Base-by-base conservation (phyloP, 2,329 filamentous ascomycete genomes). In the Cladorrhinum sp. region DNA sequence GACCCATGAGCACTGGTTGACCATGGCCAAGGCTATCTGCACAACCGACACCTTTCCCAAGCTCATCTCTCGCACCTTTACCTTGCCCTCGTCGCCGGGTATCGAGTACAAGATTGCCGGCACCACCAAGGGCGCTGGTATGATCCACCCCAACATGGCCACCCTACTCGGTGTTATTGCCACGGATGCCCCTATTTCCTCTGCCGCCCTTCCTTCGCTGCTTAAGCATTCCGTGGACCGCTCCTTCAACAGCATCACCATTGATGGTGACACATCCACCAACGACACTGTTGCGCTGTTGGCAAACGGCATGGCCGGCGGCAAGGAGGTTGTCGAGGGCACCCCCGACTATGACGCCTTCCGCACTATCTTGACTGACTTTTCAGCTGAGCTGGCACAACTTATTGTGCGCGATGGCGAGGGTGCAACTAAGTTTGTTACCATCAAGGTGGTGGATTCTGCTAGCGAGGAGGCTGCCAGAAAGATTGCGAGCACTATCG, bases 131-230 rank as follows among this genome's bases (percentile, higher is more conserved):
- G 95, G 95, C 60, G 95, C 95, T 4, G 95, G 95, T 71, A 99
- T 99, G 95, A 96, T 99, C 74, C 93, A 97, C 73, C 95, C 95
- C 53, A 98, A 99, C 80, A 96, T 99, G 93, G 95, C 92, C 28
- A 99, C 95, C 0, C 84, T 98, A 33, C 86, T 99, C 36, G 92
- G 91, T 58, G 89, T 98, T 63, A 84, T 98, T 70, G 92, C 91
- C 70, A 99, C 95, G 14, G 95, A 99, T 69, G 94, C 89, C 0
- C 90, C 92, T 28, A 85, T 98, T 70, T 82, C 86, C 0, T 81
- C 90, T 2, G 72, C 76, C 0, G 82, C 89, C 9, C 84, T 97
- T 62, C 85, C 87, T 54, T 75, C 81, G 0, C 82, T 95, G 14
- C 87, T 98, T 50, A 86, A 82, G 61, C 80, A 86, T 67, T 90